phyloP scores from a whole-genome alignment of 257 asterid species.

The Solanum piurae region DNA sequence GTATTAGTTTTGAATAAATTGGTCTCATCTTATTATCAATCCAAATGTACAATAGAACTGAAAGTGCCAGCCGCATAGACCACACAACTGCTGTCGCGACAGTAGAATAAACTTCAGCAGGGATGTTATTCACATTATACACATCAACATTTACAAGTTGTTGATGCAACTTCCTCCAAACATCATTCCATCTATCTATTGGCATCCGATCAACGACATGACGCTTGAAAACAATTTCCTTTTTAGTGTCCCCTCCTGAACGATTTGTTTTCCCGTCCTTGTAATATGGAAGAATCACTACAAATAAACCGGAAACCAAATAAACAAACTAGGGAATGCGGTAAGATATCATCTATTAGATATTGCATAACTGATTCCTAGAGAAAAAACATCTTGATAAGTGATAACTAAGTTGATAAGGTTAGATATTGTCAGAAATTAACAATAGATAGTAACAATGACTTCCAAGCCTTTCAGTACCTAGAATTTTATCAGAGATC shows the following conservation, averaged over 20 bases:
- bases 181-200: slow-evolving; percentile 94
- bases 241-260: slow-evolving; percentile 28
- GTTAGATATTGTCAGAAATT: background rate
- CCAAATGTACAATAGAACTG: slow-evolving; percentile 70
- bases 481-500: background rate
- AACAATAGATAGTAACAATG: background rate
- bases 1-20: slow-evolving; percentile 74
- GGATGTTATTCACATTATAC: slow-evolving; percentile 56
- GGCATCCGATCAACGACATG: slow-evolving; percentile 92
- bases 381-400: background rate
- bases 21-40: slow-evolving; percentile 83
- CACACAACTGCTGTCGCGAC: slow-evolving; percentile 90
- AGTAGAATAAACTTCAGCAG: slow-evolving; percentile 69
- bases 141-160: slow-evolving; percentile 93
- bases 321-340: background rate
- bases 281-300: slow-evolving; percentile 85
- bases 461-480: background rate
- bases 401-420: background rate
- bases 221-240: slow-evolving; percentile 66
- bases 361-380: background rate
- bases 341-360: background rate
- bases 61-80: slow-evolving; percentile 95
- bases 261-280: slow-evolving; percentile 46
- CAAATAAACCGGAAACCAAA: slow-evolving; percentile 8
- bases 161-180: slow-evolving; percentile 91